Evolutionary conservation across 805 yeast genomes (phyloP).

Genomic region (Candida railenensis): DNA sequence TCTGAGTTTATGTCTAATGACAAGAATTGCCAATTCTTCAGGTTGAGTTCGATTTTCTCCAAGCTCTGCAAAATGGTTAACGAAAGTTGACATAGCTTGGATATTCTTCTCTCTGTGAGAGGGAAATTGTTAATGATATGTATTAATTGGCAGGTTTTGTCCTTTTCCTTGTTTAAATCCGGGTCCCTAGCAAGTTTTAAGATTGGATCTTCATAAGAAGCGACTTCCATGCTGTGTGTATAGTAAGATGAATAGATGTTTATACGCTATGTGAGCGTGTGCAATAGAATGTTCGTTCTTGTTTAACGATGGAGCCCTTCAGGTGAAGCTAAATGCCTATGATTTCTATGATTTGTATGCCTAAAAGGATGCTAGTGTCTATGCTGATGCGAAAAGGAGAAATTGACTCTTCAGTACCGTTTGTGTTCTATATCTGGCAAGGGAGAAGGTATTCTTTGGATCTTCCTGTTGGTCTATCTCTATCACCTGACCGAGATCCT

Average conservation of each 20-base stretch:
- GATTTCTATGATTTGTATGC: no score
- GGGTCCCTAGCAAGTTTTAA: slow-evolving; percentile 49
- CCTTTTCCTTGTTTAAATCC: slow-evolving; percentile 41
- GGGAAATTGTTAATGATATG: slow-evolving; percentile 44
- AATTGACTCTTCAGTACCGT: no score
- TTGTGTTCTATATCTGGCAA: no score
- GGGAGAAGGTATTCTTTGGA: no score
- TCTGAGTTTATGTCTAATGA: slow-evolving; percentile 50
- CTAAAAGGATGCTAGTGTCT: no score
- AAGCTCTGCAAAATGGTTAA: slow-evolving; percentile 48
- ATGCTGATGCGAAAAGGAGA: no score
- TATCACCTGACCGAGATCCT: no score
- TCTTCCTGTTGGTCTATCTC: no score
- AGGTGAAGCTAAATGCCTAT: no score
- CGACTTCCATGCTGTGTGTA: slow-evolving; percentile 1
- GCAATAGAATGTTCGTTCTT: no score
- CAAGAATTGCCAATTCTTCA: slow-evolving; percentile 55
- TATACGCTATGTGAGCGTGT: no score
- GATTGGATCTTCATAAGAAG: slow-evolving; percentile 47
- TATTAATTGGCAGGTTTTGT: slow-evolving; percentile 38
- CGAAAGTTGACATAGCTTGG: slow-evolving; percentile 47
- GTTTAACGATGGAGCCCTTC: no score
- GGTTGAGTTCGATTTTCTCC: slow-evolving; percentile 46
- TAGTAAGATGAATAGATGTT: neutral
- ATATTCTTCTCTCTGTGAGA: slow-evolving; percentile 40